Conservation (phyloP, 164 flowering plant genomes). For the Macadamia integrifolia region DNA sequence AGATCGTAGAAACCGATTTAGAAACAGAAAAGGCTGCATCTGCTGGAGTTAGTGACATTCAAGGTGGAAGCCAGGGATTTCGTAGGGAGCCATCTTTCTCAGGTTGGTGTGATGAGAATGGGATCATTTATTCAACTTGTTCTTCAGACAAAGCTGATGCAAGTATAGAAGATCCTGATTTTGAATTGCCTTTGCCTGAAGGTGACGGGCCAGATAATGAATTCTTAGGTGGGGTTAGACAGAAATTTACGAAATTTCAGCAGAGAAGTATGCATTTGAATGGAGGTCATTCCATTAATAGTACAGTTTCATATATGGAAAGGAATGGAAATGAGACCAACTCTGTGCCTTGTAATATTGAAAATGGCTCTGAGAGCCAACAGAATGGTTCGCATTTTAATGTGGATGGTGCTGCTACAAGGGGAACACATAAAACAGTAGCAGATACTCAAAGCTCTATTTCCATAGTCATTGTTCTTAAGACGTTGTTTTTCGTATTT, state of each 20-base stretch:
- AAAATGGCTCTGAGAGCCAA: conserved; percentile 32
- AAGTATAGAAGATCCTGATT: conserved; percentile 36
- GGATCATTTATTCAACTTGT: conserved; percentile 16
- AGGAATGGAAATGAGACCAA: conserved; percentile 29
- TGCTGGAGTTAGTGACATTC: conserved; percentile 4
- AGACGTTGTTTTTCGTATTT: conserved; percentile 68
- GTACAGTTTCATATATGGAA: conserved; percentile 16
- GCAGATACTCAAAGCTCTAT: conserved; percentile 23
- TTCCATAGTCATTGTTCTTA: conserved; percentile 51
- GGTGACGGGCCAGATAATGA: conserved; percentile 16
- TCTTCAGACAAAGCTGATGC: conserved; percentile 17
- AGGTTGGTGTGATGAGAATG: conserved; percentile 53
- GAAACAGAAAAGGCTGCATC: conserved; percentile 21
- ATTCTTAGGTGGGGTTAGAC: conserved; percentile 20
- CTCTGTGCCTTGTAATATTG: conserved; percentile 60
- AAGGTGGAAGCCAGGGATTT: conserved; percentile 18
- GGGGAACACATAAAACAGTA: conserved; percentile 13
- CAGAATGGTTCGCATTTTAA: conserved; percentile 12
- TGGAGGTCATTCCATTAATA: conserved; percentile 25
- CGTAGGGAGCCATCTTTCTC: conserved; percentile 62
- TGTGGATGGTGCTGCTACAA: conserved; percentile 18
- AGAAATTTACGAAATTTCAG: conserved; percentile 17
- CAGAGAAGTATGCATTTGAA: conserved; percentile 34
- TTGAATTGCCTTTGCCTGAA: conserved; percentile 44
- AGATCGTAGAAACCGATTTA: conserved; percentile 43